Evolutionary conservation across 495 filamentous ascomycete genomes (phyloP), one percentile per base, ranked within the genome.

Genomic region (Bryoglossum gracile): DNA sequence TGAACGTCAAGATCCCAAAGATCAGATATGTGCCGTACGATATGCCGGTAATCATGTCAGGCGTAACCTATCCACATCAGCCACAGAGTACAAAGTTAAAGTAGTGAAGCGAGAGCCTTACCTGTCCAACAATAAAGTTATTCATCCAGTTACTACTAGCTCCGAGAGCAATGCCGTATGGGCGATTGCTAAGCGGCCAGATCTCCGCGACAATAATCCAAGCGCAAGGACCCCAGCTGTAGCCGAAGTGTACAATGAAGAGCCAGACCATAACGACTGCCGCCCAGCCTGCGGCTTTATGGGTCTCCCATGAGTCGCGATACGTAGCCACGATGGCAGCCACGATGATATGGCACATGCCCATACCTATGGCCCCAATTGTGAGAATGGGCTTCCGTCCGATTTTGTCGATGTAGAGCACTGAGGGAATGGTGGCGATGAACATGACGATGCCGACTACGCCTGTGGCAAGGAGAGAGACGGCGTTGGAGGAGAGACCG

Each of bases 241-340:
- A 89, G 22, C 83, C 85, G 58, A 90, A 92, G 59, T 87, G 82
- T 34, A 87, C 68, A 56, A 89, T 83, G 57, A 87, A 92, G 23
- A 90, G 73, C 75, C 84, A 92, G 48, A 92, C 83, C 73, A 90
- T 87, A 48, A 70, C 79, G 14, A 88, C 81, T 5, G 82, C 86
- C 3, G 72, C 86, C 86, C 86, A 92, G 0, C 84, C 87, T 5
- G 82, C 83, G 0, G 76, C 76, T 16, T 65, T 59, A 51, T 92
- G 77, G 6, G 59, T 55, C 1, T 63, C 56, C 75, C 85, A 82
- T 25, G 69, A 62, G 51, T 80, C 48, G 4, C 80, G 66, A 64
- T 83, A 79, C 45, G 70, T 78, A 36, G 78, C 86, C 10, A 86
- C 71, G 56, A 91, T 82, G 51, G 77, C 72, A 30, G 84, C 85